Evolutionary conservation across 345 rosid genomes (phyloP).

Genomic region (Capsella bursapastoris): DNA sequence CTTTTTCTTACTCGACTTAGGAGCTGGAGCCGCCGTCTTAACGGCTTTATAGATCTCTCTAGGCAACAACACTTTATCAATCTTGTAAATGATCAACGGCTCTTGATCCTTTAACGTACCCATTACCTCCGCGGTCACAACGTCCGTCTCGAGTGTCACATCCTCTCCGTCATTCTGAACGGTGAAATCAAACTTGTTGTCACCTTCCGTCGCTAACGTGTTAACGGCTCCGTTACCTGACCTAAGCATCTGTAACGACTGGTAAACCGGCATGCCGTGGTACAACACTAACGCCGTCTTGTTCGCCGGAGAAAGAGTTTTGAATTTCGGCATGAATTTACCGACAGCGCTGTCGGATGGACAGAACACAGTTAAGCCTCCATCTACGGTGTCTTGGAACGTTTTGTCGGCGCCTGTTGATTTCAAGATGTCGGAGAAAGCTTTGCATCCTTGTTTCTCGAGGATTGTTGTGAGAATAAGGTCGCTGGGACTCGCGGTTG

Average conservation of each 20-base stretch:
- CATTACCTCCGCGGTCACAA: slow-evolving; percentile 60
- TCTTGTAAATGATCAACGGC: slow-evolving; percentile 75
- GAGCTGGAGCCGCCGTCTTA: slow-evolving; percentile 47
- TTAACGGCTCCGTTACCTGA: slow-evolving; percentile 78
- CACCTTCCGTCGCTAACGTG: slow-evolving; percentile 92
- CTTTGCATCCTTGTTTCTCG: slow-evolving; percentile 80
- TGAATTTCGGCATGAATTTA: slow-evolving; percentile 70
- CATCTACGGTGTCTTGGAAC: slow-evolving; percentile 72
- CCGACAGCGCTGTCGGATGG: slow-evolving; percentile 65
- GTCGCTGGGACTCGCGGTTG: slow-evolving; percentile 69
- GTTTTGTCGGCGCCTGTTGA: slow-evolving; percentile 67
- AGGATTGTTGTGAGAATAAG: slow-evolving; percentile 67
- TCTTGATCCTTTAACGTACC: slow-evolving; percentile 77
- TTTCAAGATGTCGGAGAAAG: slow-evolving; percentile 68
- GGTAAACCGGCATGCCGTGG: slow-evolving; percentile 82
- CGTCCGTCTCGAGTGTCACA: slow-evolving; percentile 69
- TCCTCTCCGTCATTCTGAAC: slow-evolving; percentile 78
- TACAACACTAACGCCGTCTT: slow-evolving; percentile 67
- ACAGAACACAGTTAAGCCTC: slow-evolving; percentile 92
- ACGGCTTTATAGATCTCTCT: slow-evolving; percentile 72
- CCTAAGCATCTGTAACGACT: slow-evolving; percentile 65
- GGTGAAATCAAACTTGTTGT: slow-evolving; percentile 72
- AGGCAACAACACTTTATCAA: slow-evolving; percentile 75
- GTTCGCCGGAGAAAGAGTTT: slow-evolving; percentile 70
- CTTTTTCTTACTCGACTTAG: slow-evolving; percentile 57